Base-by-base conservation (phyloP, 371 early-diverging fungal genomes). In the Gilbertella persicaria region DNA sequence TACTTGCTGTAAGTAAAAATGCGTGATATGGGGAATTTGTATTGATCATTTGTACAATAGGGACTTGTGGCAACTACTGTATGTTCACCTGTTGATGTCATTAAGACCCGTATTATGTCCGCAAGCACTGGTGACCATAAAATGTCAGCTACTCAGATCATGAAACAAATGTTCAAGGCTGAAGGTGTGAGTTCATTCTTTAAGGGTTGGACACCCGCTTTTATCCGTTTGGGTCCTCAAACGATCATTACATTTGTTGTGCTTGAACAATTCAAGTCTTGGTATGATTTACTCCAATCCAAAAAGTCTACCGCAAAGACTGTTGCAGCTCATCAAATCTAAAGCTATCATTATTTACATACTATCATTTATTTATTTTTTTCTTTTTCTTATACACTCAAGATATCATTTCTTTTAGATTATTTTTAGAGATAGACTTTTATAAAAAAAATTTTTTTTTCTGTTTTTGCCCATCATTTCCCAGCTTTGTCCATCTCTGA, bases 31-130 rank as follows among this genome's bases (percentile, higher is more conserved):
- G 12, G 20, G 20, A 23, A 24, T 50, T 7, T 37, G n/a, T 25
- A 17, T 36, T 29, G 28, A 21, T 55, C 13, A 45, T 49, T 39
- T 57, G 53, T 45, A 13, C 12, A 29, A 37, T 56, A 85, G 84
- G 94, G 91, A 26, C 75, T 96, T 17, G 87, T 94, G 12, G 92
- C 95, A 4, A 96, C 96, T 0, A 95, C 96, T 3, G 85, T 84
- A 0, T 89, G 89, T 39, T 86, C 91, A 6, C 93, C 94, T 16
- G 71, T 92, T 35, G 96, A 96, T 71, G 95, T 96, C 12, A 79
- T 93, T 43, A 96, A 96, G 71, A 94, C 94, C 0, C 84, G 95
- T 23, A 81, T 93, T 39, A 94, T 96, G 95, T 88, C 85, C 60
- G 77, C 79, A n/a, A 57, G 58, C 33, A 46, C 63, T 29, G 37